Conservation (phyloP, 2,329 filamentous ascomycete species). For the Apiospora phragmitis region DNA sequence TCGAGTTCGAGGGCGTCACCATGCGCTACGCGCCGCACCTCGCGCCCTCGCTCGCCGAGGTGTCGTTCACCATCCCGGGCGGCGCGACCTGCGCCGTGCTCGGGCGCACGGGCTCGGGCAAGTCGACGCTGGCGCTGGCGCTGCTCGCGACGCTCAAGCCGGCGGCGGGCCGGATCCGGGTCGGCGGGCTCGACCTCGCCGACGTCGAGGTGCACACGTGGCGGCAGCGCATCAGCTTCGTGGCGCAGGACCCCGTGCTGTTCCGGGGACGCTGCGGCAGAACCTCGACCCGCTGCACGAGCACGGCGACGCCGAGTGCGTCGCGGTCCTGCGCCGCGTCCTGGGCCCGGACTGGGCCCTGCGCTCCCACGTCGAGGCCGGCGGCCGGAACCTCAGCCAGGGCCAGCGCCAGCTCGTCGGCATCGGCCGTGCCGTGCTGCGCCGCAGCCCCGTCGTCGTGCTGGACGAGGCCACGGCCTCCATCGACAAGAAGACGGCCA, state of each 20-base stretch:
- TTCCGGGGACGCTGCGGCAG: conserved; percentile 59
- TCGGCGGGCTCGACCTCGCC: conserved; percentile 55
- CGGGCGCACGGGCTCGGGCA: conserved; percentile 83
- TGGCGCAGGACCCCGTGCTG: conserved; percentile 64
- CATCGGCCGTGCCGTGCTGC: conserved; percentile 59
- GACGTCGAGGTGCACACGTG: conserved; percentile 55
- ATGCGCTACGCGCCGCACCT: conserved; percentile 79
- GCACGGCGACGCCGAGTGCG: conserved; percentile 52
- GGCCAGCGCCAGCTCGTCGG: conserved; percentile 64
- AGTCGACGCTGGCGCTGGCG: conserved; percentile 71
- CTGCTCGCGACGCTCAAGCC: conserved; percentile 58
- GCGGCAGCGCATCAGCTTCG: conserved; percentile 60
- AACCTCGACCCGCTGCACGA: conserved; percentile 70
- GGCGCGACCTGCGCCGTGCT: conserved; percentile 67
- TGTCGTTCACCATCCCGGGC: conserved; percentile 72
- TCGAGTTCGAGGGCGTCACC: conserved; percentile 75
- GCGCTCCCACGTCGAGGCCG: conserved; percentile 54
- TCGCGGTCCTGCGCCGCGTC: conserved; percentile 57
- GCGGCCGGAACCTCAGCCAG: conserved; percentile 63
- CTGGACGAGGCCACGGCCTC: conserved; percentile 67
- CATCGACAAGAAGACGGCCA: conserved; percentile 60
- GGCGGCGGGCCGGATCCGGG: conserved; percentile 48
- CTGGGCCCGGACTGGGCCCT: conserved; percentile 52
- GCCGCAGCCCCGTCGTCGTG: conserved; percentile 60
- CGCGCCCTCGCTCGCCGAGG: conserved; percentile 67